Percentiles rank a stretch among this genome's conserved stretches.
Conservation (phyloP, 1,284 basidiomycete genomes). For the Pseudozyma pruni region DNA sequence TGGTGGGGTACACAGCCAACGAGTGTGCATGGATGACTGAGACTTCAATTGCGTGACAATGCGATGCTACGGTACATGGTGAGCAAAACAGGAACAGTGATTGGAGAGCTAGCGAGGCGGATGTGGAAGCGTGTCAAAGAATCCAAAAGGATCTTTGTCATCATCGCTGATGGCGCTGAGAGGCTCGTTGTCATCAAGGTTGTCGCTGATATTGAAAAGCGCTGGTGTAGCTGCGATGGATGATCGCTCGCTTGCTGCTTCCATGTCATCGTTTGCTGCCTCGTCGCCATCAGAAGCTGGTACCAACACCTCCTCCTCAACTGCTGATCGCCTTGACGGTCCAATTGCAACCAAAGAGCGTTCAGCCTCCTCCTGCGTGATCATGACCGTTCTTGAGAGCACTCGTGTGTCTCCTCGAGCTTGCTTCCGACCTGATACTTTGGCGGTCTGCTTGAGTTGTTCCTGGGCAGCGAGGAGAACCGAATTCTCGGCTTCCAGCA, state of each 20-base stretch:
- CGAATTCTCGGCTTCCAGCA: not conserved
- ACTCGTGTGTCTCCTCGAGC: not conserved
- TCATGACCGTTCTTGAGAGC: constrained; percentile 4
- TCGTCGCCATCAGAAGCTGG: not conserved
- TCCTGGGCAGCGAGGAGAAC: constrained; percentile 2
- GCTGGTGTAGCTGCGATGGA: not conserved
- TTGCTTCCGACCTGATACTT: not conserved
- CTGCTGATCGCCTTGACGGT: not conserved
- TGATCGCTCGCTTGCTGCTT: too few relatives aligned
- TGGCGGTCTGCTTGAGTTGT: not conserved
- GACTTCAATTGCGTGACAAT: too few relatives aligned
- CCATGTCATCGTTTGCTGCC: not conserved
- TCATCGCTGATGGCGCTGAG: too few relatives aligned
- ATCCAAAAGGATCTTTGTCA: too few relatives aligned
- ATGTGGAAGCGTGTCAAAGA: too few relatives aligned
- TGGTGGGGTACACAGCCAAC: too few relatives aligned
- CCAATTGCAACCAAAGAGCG: constrained; percentile 1
- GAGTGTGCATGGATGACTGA: too few relatives aligned
- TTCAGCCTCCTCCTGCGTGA: constrained; percentile 14
- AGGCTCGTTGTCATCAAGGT: constrained; percentile 2
- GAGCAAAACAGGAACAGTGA: too few relatives aligned
- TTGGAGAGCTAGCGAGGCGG: too few relatives aligned
- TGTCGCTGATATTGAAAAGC: not conserved
- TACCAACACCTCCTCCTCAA: constrained; percentile 7
- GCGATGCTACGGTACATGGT: too few relatives aligned